phyloP scores from a whole-genome alignment of 495 filamentous ascomycete species.

The Penicillium lividum region DNA sequence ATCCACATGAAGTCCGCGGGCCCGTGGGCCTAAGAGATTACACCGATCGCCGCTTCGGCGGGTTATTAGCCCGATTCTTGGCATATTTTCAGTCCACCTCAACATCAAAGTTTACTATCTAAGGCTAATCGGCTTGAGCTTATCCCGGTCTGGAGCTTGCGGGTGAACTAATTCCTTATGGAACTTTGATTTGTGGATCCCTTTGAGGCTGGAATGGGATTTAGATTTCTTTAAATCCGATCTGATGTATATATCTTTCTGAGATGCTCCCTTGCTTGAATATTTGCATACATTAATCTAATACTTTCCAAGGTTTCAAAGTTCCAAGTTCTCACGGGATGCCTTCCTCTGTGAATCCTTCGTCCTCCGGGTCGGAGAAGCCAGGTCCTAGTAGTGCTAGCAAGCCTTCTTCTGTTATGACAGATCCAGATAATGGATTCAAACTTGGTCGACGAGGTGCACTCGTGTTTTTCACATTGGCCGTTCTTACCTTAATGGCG shows the following conservation, averaged over 20 bases:
- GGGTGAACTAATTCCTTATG: background rate
- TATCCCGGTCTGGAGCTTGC: background rate
- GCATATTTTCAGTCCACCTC: constrained; percentile 1
- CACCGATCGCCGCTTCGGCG: constrained; percentile 15
- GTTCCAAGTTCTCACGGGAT: background rate
- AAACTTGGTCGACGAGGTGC: constrained; percentile 26
- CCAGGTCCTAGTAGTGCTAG: constrained; percentile 1
- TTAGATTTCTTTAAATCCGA: constrained; percentile 4
- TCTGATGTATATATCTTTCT: constrained; percentile 8
- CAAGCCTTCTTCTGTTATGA: constrained; percentile 11
- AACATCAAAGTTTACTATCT: background rate
- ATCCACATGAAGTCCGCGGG: background rate
- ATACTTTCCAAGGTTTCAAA: background rate
- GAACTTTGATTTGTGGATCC: background rate
- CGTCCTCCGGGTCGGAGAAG: constrained; percentile 13
- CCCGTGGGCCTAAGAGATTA: constrained; percentile 4
- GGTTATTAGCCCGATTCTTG: constrained; percentile 8
- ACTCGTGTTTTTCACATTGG: constrained; percentile 49
- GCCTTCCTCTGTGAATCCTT: constrained; percentile 8
- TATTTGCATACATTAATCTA: background rate
- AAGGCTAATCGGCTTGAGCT: background rate
- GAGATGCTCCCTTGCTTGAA: background rate
- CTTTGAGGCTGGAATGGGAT: constrained; percentile 3
- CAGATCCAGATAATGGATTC: constrained; percentile 22
- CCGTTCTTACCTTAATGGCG: constrained; percentile 63